These are phyloP conservation scores for Isabelozyma rhagii DNA, from an alignment of 805 yeast genomes.

Conservation along the genomic window DNA sequence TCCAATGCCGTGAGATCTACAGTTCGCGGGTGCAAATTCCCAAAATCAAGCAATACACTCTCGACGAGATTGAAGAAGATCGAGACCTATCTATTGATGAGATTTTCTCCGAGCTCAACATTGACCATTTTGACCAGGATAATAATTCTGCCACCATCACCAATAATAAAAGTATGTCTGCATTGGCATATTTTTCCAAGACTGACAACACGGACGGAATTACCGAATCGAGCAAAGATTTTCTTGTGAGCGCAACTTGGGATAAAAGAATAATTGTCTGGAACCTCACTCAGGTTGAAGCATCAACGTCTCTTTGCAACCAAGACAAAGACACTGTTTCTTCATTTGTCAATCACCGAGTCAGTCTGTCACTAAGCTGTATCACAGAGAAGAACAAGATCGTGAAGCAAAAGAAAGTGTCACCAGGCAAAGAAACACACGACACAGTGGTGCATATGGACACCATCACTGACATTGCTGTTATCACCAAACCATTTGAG, in stretches of 20 bases:
- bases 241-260: conserved; percentile 22
- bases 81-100: conserved; percentile 11
- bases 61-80: conserved; percentile 17
- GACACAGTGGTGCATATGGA: conserved; percentile 40
- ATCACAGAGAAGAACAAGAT: conserved; percentile 2
- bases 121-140: conserved; percentile 14
- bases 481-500: conserved; percentile 49
- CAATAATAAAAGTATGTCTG: conserved; percentile 10
- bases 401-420: neutral
- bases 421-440: neutral
- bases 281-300: conserved; percentile 16
- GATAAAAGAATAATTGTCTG: conserved; percentile 26
- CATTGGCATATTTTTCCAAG: conserved; percentile 3
- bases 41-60: conserved; percentile 17
- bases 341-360: conserved; percentile 6
- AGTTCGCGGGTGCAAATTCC: conserved; percentile 17
- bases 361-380: conserved; percentile 9
- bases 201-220: neutral
- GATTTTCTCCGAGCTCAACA: conserved; percentile 12
- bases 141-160: neutral
- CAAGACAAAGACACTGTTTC: neutral
- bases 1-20: conserved; percentile 48
- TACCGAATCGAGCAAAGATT: conserved; percentile 3
- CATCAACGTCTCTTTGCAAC: conserved; percentile 11
- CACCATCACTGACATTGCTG: conserved; percentile 45